Evolutionary conservation across 1,139 yeast species (phyloP), one percentile per base, ranked within the genome.

Genomic region (Kluyveromyces marxianus): DNA sequence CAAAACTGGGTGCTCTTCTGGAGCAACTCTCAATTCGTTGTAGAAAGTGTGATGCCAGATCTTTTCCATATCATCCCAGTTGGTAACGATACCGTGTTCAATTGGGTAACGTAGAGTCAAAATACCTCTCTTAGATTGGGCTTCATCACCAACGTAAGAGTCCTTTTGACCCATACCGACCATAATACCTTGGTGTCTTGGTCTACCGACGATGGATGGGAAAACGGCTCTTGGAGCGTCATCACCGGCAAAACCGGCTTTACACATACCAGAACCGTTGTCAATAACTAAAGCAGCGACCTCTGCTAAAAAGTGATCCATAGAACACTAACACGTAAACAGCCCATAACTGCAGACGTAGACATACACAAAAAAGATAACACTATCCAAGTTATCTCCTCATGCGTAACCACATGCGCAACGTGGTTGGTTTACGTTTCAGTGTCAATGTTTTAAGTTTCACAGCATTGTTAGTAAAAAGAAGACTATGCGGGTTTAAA

Each of bases 241-340:
- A 71, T 92, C 98, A 78, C 98, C 98, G 81, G 98, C 98, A 73
- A 90, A 92, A 77, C 98, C 98, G 94, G 97, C 97, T 74, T 92
- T 92, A 83, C 97, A 92, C 97, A 92, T 92, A 83, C 98, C 98
- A 70, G 98, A 92, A 79, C 98, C 98, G 77, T 92, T 92, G 74
- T 92, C 98, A 76, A 92, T 92, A 78, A 92, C 98, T 62, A 69
- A 65, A 54, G 68, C 68, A 55, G 68, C 68, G 53, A 63, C 68
- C 57, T 63, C 68, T 62, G 51, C 35, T 42, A 52, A 44, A 32
- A 36, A 34, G 26, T 10, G 14, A 7, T 4, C 39, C 25, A 29
- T 44, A 14, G 21, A 14, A 14, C 21, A 14, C 21, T 14, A 14
- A 14, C 21, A 14, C 21, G 21, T 14, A 14, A 14, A 14, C 21